phyloP scores from a whole-genome alignment of 805 yeast genomes.

The Wickerhamiella dianesei region DNA sequence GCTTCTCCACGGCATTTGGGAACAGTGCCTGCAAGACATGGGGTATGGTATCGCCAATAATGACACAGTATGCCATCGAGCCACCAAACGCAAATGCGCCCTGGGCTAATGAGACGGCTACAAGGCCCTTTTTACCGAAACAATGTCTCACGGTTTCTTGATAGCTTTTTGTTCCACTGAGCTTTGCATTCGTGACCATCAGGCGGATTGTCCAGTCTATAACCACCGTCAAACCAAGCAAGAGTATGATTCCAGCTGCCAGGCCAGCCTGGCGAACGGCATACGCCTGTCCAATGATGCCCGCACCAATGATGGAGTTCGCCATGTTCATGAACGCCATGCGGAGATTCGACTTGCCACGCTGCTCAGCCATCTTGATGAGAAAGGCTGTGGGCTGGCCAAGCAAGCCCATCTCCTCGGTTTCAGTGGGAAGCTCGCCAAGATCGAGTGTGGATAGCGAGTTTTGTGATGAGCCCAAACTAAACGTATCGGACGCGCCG shows the following conservation, averaged over 20 bases:
- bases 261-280: constrained; percentile 76
- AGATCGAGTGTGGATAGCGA: background rate
- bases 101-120: constrained; percentile 57
- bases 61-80: constrained; percentile 82
- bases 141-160: constrained; percentile 75
- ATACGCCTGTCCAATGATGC: constrained; percentile 86
- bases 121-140: constrained; percentile 60
- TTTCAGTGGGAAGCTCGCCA: background rate
- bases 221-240: constrained; percentile 46
- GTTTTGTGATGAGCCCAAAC: background rate
- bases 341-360: constrained; percentile 41
- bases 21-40: constrained; percentile 65
- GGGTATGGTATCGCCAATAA: constrained; percentile 90
- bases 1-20: constrained; percentile 25
- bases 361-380: constrained; percentile 14
- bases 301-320: constrained; percentile 88
- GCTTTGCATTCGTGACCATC: constrained; percentile 67
- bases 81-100: constrained; percentile 92
- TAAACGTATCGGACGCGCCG: background rate
- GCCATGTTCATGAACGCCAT: constrained; percentile 98
- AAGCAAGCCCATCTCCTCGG: constrained; percentile 16
- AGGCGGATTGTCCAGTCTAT: constrained; percentile 78
- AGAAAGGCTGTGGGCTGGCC: constrained; percentile 18
- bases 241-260: constrained; percentile 51
- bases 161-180: constrained; percentile 63